Conservation (phyloP, 495 filamentous ascomycete species). For the Chaetomidium leptoderma region DNA sequence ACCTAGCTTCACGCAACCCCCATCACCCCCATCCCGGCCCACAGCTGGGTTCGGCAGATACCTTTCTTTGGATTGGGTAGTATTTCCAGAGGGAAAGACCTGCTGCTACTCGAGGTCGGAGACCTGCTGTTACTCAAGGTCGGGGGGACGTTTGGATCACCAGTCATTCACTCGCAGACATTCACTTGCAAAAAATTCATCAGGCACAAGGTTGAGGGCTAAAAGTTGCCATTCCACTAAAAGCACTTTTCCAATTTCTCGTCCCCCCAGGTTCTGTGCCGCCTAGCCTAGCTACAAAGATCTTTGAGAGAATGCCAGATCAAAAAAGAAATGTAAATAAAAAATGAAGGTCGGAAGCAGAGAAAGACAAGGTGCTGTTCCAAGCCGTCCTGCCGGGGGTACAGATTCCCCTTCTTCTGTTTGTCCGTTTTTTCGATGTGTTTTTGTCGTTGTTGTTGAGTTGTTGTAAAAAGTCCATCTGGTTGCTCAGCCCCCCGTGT, state of each 20-base stretch:
- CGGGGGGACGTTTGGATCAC: too few relatives aligned
- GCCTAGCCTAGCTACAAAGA: slow-evolving; percentile 21
- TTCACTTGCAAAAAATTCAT: background rate
- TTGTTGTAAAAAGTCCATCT: background rate
- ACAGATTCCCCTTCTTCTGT: background rate
- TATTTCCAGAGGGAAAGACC: too few relatives aligned
- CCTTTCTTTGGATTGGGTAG: too few relatives aligned
- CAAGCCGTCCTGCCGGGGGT: slow-evolving; percentile 10
- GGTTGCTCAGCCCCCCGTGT: background rate
- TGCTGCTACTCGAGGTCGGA: too few relatives aligned
- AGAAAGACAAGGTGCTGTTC: slow-evolving; percentile 4
- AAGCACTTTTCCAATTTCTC: background rate
- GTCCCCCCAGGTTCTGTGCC: slow-evolving; percentile 15
- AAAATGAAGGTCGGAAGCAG: slow-evolving; percentile 9
- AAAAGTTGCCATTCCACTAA: background rate
- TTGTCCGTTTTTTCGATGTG: background rate
- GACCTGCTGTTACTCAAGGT: too few relatives aligned
- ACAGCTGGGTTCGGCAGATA: too few relatives aligned
- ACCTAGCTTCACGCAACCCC: too few relatives aligned
- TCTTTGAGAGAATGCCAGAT: background rate
- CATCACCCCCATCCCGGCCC: too few relatives aligned
- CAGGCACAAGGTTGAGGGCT: background rate
- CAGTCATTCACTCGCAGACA: background rate
- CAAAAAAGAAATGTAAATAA: background rate
- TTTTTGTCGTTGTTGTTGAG: background rate